phyloP scores from a whole-genome alignment of 495 filamentous ascomycete genomes.

The Trypethelium eluteriae region DNA sequence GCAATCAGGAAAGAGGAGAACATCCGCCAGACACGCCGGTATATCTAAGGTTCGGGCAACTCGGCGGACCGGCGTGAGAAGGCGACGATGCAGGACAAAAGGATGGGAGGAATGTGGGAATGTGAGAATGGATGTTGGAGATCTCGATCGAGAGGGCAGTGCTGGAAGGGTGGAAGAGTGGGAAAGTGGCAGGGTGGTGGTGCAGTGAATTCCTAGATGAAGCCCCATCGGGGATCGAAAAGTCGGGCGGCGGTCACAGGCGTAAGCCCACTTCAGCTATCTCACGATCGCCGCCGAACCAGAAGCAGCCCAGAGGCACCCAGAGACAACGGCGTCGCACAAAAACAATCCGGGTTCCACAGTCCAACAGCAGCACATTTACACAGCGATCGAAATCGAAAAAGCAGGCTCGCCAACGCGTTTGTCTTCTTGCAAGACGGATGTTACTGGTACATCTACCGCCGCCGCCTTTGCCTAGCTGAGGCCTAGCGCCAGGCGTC shows the following conservation, averaged over 20 bases:
- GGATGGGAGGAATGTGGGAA: constrained; percentile 1
- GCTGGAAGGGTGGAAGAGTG: background rate
- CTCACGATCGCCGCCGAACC: too few relatives aligned
- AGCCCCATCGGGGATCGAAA: background rate
- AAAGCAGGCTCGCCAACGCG: background rate
- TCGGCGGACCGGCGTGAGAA: constrained; percentile 8
- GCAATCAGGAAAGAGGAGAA: constrained; percentile 17
- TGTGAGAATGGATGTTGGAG: background rate
- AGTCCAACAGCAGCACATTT: background rate
- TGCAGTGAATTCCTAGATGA: background rate
- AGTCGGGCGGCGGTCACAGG: constrained; percentile 3
- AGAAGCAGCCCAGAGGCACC: too few relatives aligned
- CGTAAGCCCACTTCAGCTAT: background rate
- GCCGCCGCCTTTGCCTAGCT: constrained; percentile 1
- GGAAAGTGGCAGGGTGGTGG: background rate
- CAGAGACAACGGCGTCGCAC: background rate
- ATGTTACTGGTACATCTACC: background rate
- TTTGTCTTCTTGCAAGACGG: background rate
- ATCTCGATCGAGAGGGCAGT: background rate
- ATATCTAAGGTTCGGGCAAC: constrained; percentile 9
- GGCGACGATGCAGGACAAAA: constrained; percentile 12
- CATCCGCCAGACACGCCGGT: constrained; percentile 1
- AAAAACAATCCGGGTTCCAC: background rate
- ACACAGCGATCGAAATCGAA: constrained; percentile 7
- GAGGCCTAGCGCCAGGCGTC: constrained; percentile 4